Evolutionary conservation across 2,329 filamentous ascomycete species (phyloP).

Genomic region (Fusarium devonianum): DNA sequence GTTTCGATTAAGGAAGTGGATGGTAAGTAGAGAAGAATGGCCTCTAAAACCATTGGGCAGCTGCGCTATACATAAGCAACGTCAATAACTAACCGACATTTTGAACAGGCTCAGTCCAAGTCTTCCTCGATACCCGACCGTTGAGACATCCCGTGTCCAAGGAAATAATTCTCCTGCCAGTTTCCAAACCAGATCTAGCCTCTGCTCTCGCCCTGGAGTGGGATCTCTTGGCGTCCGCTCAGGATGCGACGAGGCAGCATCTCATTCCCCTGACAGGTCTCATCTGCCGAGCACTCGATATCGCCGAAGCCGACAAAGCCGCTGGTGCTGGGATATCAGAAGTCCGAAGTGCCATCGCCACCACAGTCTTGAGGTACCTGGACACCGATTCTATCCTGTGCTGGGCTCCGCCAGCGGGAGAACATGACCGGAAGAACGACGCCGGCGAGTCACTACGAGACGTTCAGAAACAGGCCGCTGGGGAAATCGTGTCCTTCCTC

Average conservation of each 20-base stretch:
- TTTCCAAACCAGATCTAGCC: constrained; percentile 80
- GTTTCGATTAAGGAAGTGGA: constrained; percentile 73
- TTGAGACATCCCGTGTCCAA: constrained; percentile 81
- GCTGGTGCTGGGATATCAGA: constrained; percentile 50
- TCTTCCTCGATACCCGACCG: constrained; percentile 80
- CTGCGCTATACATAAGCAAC: neutral
- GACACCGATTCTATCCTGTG: constrained; percentile 92
- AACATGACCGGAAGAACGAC: constrained; percentile 56
- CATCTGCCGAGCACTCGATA: constrained; percentile 82
- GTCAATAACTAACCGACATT: constrained; percentile 9
- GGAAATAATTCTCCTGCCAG: constrained; percentile 73
- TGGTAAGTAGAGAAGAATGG: constrained; percentile 54
- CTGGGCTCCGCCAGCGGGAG: constrained; percentile 71
- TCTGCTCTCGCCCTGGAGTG: constrained; percentile 90
- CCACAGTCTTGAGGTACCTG: constrained; percentile 81
- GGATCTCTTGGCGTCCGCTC: constrained; percentile 82
- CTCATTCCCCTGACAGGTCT: constrained; percentile 91
- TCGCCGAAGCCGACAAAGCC: constrained; percentile 69
- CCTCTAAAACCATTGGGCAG: neutral
- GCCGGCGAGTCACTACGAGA: constrained; percentile 69
- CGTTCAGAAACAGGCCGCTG: constrained; percentile 73
- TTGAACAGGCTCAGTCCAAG: constrained; percentile 55
- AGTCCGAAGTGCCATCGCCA: constrained; percentile 69
- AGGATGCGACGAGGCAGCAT: constrained; percentile 85
- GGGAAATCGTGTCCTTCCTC: constrained; percentile 75